Percentiles rank a stretch among this genome's conserved stretches.
These are phyloP conservation scores for Hirsutella minnesotensis DNA, from an alignment of 2,329 filamentous ascomycete genomes.

Conservation along the genomic window DNA sequence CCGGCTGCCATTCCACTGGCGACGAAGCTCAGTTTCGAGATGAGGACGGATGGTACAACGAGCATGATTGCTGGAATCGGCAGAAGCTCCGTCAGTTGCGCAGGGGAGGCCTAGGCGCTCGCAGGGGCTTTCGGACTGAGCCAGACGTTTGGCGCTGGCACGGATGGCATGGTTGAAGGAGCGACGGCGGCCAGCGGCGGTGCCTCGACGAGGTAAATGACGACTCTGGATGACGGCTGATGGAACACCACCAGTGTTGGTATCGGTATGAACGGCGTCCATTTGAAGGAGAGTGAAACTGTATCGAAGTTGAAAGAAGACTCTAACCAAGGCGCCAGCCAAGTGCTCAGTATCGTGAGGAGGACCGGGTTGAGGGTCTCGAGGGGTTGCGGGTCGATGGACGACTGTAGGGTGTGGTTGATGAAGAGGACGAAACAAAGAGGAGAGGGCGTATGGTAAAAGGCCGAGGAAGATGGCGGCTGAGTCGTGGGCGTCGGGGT, in stretches of 20 bases:
- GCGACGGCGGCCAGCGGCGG: slow-evolving; percentile 8
- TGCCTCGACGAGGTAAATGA: slow-evolving; percentile 2
- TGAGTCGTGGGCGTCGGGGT: not conserved
- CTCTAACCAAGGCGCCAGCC: too few species aligned
- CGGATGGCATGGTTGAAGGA: slow-evolving; percentile 18
- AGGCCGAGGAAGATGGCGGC: not conserved
- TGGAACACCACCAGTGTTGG: not conserved
- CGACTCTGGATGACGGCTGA: slow-evolving; percentile 1
- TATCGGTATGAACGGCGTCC: not conserved
- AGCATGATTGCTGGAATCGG: not conserved
- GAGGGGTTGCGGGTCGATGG: not conserved
- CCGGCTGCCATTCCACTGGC: slow-evolving; percentile 1
- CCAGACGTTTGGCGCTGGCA: slow-evolving; percentile 18
- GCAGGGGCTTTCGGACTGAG: slow-evolving; percentile 6
- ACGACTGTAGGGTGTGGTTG: not conserved
- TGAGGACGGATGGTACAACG: slow-evolving; percentile 3
- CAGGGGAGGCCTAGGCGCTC: slow-evolving; percentile 5
- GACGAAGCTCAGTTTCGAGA: slow-evolving; percentile 5
- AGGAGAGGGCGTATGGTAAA: not conserved
- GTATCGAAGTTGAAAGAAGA: too few species aligned
- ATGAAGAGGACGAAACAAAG: not conserved
- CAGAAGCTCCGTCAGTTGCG: slow-evolving; percentile 2
- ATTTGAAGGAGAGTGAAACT: too few species aligned
- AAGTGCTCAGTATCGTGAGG: too few species aligned
- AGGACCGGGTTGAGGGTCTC: not conserved